phyloP scores from a whole-genome alignment of 768 basidiomycete genomes.

The Mycena metata region DNA sequence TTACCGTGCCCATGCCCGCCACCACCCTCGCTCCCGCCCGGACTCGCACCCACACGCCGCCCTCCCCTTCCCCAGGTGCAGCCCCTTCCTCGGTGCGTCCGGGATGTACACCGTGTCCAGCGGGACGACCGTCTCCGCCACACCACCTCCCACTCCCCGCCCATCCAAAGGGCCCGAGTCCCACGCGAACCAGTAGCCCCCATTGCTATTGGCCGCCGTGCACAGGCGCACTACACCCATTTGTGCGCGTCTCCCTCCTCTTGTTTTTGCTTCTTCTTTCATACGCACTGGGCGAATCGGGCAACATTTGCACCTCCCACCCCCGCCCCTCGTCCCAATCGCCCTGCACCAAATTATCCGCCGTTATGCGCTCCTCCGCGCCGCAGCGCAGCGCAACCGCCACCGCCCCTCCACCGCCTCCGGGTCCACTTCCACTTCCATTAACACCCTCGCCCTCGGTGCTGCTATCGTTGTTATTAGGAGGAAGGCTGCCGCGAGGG shows the following conservation, averaged over 20 bases:
- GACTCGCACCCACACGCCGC: constrained; percentile 1
- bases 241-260: constrained; percentile 14
- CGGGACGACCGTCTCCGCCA: constrained; percentile 20
- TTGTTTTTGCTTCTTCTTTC: too few species aligned
- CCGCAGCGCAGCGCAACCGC: constrained; percentile 23
- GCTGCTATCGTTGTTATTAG: too few species aligned
- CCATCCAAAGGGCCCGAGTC: too few species aligned
- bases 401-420: too few species aligned
- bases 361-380: background rate
- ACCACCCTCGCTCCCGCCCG: background rate
- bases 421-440: too few species aligned
- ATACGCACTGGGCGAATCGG: background rate
- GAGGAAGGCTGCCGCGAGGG: background rate
- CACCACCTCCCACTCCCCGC: too few species aligned
- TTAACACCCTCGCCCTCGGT: too few species aligned
- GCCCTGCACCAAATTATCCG: background rate
- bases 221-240: constrained; percentile 12
- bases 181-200: too few species aligned
- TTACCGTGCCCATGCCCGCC: background rate
- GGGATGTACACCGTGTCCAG: constrained; percentile 16
- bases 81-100: background rate
- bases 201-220: background rate
- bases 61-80: background rate
- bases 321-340: constrained; percentile 18
- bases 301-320: background rate